Base-by-base conservation (phyloP, 2,329 filamentous ascomycete species). In the Colletotrichum tropicale region DNA sequence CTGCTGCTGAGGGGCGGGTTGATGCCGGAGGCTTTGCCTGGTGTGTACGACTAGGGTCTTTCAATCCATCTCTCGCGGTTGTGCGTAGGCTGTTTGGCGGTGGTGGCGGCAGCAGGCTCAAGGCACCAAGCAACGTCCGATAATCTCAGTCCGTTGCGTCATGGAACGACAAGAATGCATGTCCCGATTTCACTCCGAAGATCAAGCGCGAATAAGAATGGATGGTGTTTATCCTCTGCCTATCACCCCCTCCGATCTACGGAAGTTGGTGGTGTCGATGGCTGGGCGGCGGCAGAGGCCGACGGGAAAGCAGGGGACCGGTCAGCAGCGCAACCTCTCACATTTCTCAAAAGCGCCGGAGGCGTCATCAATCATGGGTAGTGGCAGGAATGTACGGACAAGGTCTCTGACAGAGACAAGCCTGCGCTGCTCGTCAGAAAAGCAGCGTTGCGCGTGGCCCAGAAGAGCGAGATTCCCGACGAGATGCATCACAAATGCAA, bases 301-400 rank as follows among this genome's bases (percentile, higher is more conserved):
- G 74, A 60, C 32, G 52, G 71, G 24, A 61, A 36, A 75, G 66
- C 60, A 60, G 70, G 62, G 58, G 56, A 70, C 65, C 30, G 32
- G 30, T 65, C 30, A 34, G 30, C 24, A 12, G 16, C 48, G 60
- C 30, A 18, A 38, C 52, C 36, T 69, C 38, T 24, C 32, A 5
- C 43, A 62, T 73, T 77, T 66, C 61, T 52, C 52, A 16, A 60
- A 75, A 76, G 73, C 76, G 76, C 76, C 65, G 36, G 68, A 76
- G 66, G 72, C 76, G 69, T 76, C 38, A n/a, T 70, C 36, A 24
- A 34, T 43, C 18, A 66, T 62, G 71, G 66, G 52, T 70, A 32
- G n/a, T 38, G 56, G 52, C 12, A 24, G 48, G 21, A 43, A 30
- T 36, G 70, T 26, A 38, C 43, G 48, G 56, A 36, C 24, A 36